These are phyloP conservation scores for Thielaviopsis punctulata DNA, from an alignment of 2,329 filamentous ascomycete genomes.

Conservation along the genomic window DNA sequence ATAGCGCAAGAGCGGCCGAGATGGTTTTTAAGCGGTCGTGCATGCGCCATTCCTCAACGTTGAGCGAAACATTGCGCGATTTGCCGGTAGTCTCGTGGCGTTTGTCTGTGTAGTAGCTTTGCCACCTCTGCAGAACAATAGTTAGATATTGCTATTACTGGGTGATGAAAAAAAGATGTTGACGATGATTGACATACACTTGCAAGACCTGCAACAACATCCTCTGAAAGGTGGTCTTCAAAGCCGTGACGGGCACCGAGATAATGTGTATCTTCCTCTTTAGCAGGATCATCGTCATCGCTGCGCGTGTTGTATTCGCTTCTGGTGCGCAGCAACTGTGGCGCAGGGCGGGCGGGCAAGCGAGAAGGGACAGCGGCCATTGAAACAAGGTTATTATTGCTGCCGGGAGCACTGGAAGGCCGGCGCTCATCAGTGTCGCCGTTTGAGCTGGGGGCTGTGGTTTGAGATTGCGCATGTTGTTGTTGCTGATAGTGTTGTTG, in stretches of 20 bases:
- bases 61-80: constrained; percentile 48
- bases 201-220: constrained; percentile 70
- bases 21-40: constrained; percentile 92
- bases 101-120: constrained; percentile 99
- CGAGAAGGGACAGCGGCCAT: constrained; percentile 20
- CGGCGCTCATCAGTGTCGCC: constrained; percentile 20
- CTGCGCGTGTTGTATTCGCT: constrained; percentile 33
- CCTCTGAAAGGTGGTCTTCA: constrained; percentile 78
- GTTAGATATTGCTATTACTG: neutral
- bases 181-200: constrained; percentile 40
- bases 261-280: constrained; percentile 30
- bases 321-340: constrained; percentile 37
- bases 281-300: constrained; percentile 24
- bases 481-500: neutral
- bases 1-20: constrained; percentile 82
- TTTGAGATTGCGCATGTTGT: neutral
- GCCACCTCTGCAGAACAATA: constrained; percentile 55
- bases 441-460: neutral
- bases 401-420: constrained; percentile 29
- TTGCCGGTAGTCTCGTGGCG: constrained; percentile 88
- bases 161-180: neutral
- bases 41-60: constrained; percentile 91
- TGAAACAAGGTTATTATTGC: constrained; percentile 20
- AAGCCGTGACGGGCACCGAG: constrained; percentile 67
- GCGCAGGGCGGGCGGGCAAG: constrained; percentile 26